Percentiles rank a stretch among this genome's conserved stretches.
Conservation (phyloP, 208 protist species). For the Lotmaria passim region DNA sequence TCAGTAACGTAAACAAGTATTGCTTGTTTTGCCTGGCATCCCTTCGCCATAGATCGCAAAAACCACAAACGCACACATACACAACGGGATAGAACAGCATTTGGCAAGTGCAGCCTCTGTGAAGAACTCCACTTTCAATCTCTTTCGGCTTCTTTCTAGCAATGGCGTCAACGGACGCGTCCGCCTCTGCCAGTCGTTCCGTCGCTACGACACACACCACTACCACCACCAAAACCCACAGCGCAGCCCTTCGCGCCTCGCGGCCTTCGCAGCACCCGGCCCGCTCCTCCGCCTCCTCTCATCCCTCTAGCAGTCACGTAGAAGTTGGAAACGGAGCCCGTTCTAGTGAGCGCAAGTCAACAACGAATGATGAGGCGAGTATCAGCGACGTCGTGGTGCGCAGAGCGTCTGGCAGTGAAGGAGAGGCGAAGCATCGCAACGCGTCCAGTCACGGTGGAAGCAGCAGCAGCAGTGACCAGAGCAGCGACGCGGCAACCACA, state of each 20-base stretch:
- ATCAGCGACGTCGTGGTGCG: not conserved
- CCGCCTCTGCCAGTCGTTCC: not conserved
- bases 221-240: not conserved
- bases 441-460: too few species aligned
- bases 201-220: not conserved
- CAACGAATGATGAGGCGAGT: not conserved
- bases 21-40: too few species aligned
- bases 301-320: not conserved
- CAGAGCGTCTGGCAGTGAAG: not conserved
- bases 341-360: not conserved
- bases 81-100: too few species aligned
- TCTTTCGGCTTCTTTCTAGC: not conserved
- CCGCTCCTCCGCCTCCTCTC: not conserved
- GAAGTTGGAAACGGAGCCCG: not conserved
- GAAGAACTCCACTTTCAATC: not conserved
- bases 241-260: not conserved
- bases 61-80: not conserved
- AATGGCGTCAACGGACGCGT: conserved; percentile 11
- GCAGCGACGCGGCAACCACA: too few species aligned
- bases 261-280: not conserved
- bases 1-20: too few species aligned
- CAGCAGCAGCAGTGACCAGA: not conserved
- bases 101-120: not conserved
- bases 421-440: too few species aligned
- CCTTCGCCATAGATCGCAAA: too few species aligned